Conservation (phyloP, 176 grass and related monocot genomes). For the Puccinellia tenuiflora region DNA sequence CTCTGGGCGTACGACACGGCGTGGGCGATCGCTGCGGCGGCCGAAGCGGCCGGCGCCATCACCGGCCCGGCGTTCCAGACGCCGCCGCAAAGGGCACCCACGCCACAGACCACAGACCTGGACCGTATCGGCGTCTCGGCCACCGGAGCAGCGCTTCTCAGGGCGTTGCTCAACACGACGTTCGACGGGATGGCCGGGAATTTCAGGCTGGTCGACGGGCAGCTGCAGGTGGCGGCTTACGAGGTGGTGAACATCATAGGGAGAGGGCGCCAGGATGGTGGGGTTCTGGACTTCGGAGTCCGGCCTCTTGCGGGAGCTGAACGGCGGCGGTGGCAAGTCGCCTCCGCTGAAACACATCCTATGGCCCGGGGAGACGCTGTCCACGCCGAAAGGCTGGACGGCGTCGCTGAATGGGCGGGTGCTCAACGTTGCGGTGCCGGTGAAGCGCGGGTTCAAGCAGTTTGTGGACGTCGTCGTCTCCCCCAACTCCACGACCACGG, state of each 20-base stretch:
- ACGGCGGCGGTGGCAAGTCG: not conserved
- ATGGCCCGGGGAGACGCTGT: constrained; percentile 38
- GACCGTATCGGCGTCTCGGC: constrained; percentile 40
- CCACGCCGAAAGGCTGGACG: constrained; percentile 59
- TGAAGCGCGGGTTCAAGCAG: constrained; percentile 60
- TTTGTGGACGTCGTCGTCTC: constrained; percentile 40
- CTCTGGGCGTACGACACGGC: constrained; percentile 56
- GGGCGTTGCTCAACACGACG: constrained; percentile 18
- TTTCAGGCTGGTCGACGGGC: constrained; percentile 55
- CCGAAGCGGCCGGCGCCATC: constrained; percentile 11
- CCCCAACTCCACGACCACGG: not conserved
- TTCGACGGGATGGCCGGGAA: constrained; percentile 62
- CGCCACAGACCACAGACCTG: constrained; percentile 41
- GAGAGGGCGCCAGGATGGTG: constrained; percentile 33
- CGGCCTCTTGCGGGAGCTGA: constrained; percentile 18
- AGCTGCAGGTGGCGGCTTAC: constrained; percentile 45
- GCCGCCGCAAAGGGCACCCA: not conserved
- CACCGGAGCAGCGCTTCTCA: constrained; percentile 40
- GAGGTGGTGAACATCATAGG: constrained; percentile 79
- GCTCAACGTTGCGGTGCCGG: constrained; percentile 51
- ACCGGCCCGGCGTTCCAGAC: constrained; percentile 24
- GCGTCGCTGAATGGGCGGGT: constrained; percentile 24
- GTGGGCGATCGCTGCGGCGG: constrained; percentile 41
- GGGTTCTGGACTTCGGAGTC: constrained; percentile 57
- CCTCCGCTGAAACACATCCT: constrained; percentile 25